Conservation (phyloP, 371 early-diverging fungal species). For the Mortierella sp. region DNA sequence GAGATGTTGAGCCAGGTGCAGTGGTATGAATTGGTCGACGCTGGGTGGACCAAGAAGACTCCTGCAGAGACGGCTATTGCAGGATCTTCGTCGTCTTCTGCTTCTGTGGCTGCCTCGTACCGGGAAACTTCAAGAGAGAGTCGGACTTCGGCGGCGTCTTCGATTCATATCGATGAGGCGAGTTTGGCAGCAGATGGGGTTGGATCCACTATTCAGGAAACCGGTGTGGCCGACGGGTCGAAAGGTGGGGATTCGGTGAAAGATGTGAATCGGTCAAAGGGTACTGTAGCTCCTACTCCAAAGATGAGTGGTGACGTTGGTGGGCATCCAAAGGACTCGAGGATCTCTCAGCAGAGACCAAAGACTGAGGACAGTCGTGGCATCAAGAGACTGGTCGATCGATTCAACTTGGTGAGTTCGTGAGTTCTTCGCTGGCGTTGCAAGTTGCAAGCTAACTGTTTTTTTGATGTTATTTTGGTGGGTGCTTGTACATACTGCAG, state of each 20-base stretch:
- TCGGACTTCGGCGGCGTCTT: background rate
- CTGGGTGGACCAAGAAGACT: slow-evolving; percentile 66
- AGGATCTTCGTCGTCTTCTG: background rate
- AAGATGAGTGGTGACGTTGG: background rate
- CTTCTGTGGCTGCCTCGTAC: background rate
- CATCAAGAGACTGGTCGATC: slow-evolving; percentile 62
- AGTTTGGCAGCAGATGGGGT: background rate
- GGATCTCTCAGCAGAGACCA: background rate
- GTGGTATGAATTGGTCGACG: slow-evolving; percentile 77
- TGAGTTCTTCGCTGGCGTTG: background rate
- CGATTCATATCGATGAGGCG: background rate
- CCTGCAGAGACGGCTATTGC: background rate
- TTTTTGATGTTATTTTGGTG: background rate
- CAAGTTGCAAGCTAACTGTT: background rate
- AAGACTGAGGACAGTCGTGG: slow-evolving; percentile 17
- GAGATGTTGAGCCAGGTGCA: slow-evolving; percentile 63
- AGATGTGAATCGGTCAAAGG: background rate
- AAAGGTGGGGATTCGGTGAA: background rate
- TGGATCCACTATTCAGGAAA: background rate
- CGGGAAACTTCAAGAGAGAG: background rate
- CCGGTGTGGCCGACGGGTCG: background rate
- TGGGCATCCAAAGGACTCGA: no score
- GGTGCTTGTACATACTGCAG: background rate
- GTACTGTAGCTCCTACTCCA: background rate
- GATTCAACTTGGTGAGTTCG: slow-evolving; percentile 71